phyloP scores from a whole-genome alignment of 768 basidiomycete genomes.

The Exidia glandulosa region DNA sequence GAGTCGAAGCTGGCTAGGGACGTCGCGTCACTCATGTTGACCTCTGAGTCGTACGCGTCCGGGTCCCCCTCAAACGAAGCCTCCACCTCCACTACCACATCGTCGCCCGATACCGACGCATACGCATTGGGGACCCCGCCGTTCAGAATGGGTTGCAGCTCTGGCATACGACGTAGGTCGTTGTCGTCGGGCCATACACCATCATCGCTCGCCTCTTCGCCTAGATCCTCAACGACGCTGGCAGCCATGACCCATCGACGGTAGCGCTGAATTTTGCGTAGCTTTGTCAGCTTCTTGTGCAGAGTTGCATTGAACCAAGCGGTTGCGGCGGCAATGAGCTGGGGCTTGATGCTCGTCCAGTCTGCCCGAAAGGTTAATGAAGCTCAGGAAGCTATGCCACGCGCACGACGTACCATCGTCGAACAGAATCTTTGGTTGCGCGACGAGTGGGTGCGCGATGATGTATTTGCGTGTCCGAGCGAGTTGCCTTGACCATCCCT shows the following conservation, averaged over 20 bases:
- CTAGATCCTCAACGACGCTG: neutral
- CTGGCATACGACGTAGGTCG: neutral
- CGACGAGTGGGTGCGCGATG: neutral
- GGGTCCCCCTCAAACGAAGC: no score
- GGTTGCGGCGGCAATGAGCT: neutral
- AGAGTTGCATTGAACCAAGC: neutral
- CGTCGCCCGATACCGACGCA: neutral
- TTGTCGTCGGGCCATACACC: neutral
- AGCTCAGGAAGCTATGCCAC: neutral
- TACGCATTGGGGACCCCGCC: neutral
- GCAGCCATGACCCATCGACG: neutral
- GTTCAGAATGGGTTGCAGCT: neutral
- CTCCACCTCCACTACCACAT: no score
- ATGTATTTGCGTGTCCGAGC: neutral
- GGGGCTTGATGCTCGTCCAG: neutral
- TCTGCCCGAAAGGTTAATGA: neutral
- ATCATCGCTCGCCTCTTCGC: neutral
- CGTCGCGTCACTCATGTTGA: neutral
- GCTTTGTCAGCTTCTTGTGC: neutral
- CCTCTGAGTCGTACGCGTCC: neutral
- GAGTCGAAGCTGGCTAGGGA: no score
- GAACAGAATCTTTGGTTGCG: neutral
- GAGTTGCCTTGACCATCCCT: neutral
- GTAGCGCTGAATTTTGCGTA: neutral
- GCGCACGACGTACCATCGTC: neutral